Percentiles rank a stretch among this genome's conserved stretches.
Evolutionary conservation across 2,329 filamentous ascomycete species (phyloP).

Genomic region (Pyricularia grisea): DNA sequence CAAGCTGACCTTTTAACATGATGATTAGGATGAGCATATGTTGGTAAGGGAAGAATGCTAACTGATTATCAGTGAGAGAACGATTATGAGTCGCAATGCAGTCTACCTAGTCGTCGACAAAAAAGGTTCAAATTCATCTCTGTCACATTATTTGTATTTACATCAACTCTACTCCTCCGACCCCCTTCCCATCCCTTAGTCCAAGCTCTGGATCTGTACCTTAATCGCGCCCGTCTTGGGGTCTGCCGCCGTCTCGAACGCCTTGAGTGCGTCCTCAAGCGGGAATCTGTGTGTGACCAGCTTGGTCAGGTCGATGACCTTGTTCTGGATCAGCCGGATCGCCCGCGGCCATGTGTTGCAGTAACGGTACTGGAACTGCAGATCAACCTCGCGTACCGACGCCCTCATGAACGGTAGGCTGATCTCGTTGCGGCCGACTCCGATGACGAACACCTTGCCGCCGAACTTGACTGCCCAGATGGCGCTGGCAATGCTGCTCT

Average conservation of each 20-base stretch:
- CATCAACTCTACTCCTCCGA: neutral
- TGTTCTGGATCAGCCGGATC: conserved; percentile 77
- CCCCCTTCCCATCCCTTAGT: conserved; percentile 22
- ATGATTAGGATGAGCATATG: too few relatives aligned
- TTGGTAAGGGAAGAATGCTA: neutral
- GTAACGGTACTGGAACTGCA: conserved; percentile 96
- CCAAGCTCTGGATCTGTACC: conserved; percentile 78
- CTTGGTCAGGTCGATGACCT: conserved; percentile 70
- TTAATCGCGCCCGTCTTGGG: conserved; percentile 94
- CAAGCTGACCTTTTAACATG: neutral
- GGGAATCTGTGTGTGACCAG: conserved; percentile 82
- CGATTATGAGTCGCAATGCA: neutral
- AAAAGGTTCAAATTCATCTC: neutral
- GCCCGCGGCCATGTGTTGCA: conserved; percentile 93
- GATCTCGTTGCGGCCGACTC: conserved; percentile 92
- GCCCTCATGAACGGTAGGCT: conserved; percentile 91
- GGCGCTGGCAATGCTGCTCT: conserved; percentile 75
- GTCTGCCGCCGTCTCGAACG: conserved; percentile 82
- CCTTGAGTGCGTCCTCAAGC: conserved; percentile 78
- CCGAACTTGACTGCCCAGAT: conserved; percentile 92
- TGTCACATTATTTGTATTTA: neutral
- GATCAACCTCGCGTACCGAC: conserved; percentile 82
- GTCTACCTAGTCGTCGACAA: neutral
- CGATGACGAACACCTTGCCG: conserved; percentile 94
- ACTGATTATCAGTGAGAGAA: neutral